Evolutionary conservation across 108 stramenopile genomes (phyloP).

Genomic region (Nannochloropsis gaditana): DNA sequence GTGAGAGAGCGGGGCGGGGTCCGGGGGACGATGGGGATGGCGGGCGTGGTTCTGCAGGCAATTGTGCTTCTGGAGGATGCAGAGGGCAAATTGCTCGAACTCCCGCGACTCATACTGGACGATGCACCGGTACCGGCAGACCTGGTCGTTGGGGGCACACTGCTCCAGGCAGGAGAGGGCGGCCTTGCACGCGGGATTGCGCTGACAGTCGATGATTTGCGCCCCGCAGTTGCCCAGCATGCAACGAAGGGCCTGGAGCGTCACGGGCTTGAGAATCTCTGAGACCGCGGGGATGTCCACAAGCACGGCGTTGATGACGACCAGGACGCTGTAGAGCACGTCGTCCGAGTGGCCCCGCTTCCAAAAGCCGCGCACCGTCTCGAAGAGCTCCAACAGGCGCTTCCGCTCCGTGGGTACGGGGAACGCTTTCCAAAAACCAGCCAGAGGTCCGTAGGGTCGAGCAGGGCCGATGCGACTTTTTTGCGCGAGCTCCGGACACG

Average conservation of each 20-base stretch:
- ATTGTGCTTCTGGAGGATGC: constrained; percentile 85
- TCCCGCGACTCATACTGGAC: constrained; percentile 80
- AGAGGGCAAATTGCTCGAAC: constrained; percentile 75
- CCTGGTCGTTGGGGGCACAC: constrained; percentile 56
- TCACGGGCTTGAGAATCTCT: constrained; percentile 29
- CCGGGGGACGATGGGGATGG: constrained; percentile 27
- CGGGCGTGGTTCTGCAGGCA: constrained; percentile 59
- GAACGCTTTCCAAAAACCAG: not conserved
- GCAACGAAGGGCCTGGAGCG: constrained; percentile 35
- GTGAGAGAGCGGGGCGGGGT: constrained; percentile 35
- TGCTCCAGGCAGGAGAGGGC: constrained; percentile 47
- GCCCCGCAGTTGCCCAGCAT: constrained; percentile 50
- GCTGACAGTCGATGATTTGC: constrained; percentile 50
- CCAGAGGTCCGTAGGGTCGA: constrained; percentile 1
- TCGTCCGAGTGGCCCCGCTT: constrained; percentile 41
- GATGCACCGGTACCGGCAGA: constrained; percentile 79
- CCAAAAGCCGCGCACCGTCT: constrained; percentile 33
- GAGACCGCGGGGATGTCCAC: constrained; percentile 33
- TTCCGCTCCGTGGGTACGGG: not conserved
- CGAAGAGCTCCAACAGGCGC: constrained; percentile 22
- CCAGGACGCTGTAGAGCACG: constrained; percentile 31
- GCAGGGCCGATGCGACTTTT: constrained; percentile 2
- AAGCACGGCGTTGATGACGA: constrained; percentile 29
- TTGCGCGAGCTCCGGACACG: not conserved
- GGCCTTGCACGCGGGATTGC: constrained; percentile 45